These are phyloP conservation scores for Effrenium voratum DNA, from an alignment of 73 alveolate genomes.

Conservation along the genomic window DNA sequence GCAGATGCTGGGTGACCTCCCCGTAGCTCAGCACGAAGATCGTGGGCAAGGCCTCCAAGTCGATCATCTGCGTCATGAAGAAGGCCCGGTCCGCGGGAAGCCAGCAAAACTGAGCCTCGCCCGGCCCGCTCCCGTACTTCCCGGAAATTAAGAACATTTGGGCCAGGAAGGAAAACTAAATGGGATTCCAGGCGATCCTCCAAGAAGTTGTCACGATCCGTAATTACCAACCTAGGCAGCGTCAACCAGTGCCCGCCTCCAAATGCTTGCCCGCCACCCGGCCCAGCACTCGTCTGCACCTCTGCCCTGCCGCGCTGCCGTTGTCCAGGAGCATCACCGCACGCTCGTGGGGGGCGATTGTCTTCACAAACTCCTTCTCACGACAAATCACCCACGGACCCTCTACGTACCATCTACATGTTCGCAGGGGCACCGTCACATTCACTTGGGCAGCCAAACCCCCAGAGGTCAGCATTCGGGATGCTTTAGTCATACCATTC, in stretches of 20 bases:
- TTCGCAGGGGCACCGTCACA: too few relatives aligned
- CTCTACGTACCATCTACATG: too few relatives aligned
- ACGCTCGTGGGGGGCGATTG: conserved; percentile 88
- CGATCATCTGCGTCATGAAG: conserved; percentile 79
- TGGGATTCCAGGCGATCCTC: too few relatives aligned
- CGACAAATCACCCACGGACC: background rate
- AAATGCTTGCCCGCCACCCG: conserved; percentile 72
- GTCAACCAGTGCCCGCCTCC: too few relatives aligned
- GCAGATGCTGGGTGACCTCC: conserved; percentile 56
- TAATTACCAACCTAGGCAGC: too few relatives aligned
- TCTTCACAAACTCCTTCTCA: conserved; percentile 55
- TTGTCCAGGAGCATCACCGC: conserved; percentile 68
- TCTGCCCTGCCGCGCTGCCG: conserved; percentile 44
- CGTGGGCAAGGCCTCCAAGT: conserved; percentile 64
- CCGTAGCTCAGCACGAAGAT: conserved; percentile 78
- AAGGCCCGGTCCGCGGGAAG: conserved; percentile 74
- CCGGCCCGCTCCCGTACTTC: too few relatives aligned
- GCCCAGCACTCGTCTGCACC: conserved; percentile 55
- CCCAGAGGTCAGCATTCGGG: too few relatives aligned
- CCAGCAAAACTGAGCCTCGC: background rate
- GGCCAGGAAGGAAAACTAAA: too few relatives aligned
- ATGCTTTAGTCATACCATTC: background rate
- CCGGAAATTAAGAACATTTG: too few relatives aligned
- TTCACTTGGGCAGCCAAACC: too few relatives aligned
- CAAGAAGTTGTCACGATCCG: too few relatives aligned